Conservation (phyloP, 2,329 filamentous ascomycete genomes). For the Penicillium sp. region DNA sequence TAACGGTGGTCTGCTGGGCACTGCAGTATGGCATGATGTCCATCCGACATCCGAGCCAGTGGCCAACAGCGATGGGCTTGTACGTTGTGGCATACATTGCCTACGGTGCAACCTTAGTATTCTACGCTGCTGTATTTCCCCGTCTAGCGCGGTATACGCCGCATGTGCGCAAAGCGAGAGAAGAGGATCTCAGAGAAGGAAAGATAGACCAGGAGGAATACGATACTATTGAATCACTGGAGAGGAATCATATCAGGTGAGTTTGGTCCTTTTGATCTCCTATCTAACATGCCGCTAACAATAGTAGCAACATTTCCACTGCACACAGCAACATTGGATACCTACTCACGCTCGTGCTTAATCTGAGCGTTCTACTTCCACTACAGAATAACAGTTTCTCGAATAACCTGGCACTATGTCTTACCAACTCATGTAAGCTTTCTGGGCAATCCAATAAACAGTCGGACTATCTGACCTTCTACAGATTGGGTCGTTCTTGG, state of each 20-base stretch:
- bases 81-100: conserved; percentile 44
- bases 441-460: too few relatives aligned
- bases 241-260: conserved; percentile 44
- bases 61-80: conserved; percentile 44
- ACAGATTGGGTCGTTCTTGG: conserved; percentile 46
- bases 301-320: conserved; percentile 41
- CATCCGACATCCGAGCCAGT: conserved; percentile 39
- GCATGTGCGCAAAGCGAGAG: conserved; percentile 43
- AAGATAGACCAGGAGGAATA: conserved; percentile 42
- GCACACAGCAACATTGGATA: conserved; percentile 48
- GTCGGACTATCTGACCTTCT: conserved; percentile 2
- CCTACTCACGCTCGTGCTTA: conserved; percentile 40
- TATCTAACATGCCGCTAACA: conserved; percentile 5
- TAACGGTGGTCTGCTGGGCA: conserved; percentile 45
- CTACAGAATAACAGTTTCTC: conserved; percentile 38
- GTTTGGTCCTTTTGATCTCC: neutral
- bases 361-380: conserved; percentile 43
- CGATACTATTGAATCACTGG: conserved; percentile 44
- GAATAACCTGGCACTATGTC: conserved; percentile 43
- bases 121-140: conserved; percentile 46
- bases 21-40: conserved; percentile 45
- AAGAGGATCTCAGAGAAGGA: conserved; percentile 42
- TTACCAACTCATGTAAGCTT: conserved; percentile 44
- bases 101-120: conserved; percentile 45
- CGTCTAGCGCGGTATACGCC: conserved; percentile 43